Percentiles rank a stretch among this genome's conserved stretches.
Evolutionary conservation across 2,329 filamentous ascomycete genomes (phyloP).

Genomic region (Xylaria sp.): DNA sequence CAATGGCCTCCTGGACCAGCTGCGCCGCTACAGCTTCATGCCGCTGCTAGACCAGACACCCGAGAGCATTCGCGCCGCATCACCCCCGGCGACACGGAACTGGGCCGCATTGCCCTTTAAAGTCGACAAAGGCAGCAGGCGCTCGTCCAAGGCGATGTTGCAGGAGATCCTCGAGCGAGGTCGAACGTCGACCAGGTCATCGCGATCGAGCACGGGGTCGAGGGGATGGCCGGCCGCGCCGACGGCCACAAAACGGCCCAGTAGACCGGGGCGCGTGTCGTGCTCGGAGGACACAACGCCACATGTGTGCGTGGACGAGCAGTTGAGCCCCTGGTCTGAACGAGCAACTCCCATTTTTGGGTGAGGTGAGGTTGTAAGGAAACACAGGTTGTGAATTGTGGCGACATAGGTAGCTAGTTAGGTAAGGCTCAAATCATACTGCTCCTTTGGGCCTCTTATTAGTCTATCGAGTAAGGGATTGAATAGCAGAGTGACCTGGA

Average conservation of each 20-base stretch:
- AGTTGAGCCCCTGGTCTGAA: slow-evolving; percentile 16
- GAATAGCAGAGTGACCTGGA: no score
- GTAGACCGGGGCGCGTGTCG: slow-evolving; percentile 4
- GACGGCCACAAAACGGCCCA: slow-evolving; percentile 4
- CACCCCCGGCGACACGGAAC: neutral
- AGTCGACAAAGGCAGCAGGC: slow-evolving; percentile 8
- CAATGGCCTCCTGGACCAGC: slow-evolving; percentile 21
- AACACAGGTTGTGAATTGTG: neutral
- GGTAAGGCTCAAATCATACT: neutral
- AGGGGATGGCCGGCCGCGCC: slow-evolving; percentile 1
- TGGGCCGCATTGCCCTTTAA: slow-evolving; percentile 12
- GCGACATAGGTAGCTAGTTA: neutral
- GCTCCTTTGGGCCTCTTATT: neutral
- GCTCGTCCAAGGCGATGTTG: slow-evolving; percentile 28
- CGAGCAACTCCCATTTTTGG: slow-evolving; percentile 11
- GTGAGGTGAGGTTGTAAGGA: neutral
- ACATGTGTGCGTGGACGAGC: slow-evolving; percentile 30
- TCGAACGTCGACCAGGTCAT: slow-evolving; percentile 9
- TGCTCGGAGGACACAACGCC: slow-evolving; percentile 31
- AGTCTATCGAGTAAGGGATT: neutral
- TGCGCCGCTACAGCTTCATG: slow-evolving; percentile 36
- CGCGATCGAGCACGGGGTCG: slow-evolving; percentile 8
- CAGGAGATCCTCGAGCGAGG: slow-evolving; percentile 28
- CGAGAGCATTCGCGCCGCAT: slow-evolving; percentile 20
- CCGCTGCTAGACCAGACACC: slow-evolving; percentile 29